Evolutionary conservation across 1,139 yeast genomes (phyloP), one percentile per base, ranked within the genome.

Genomic region (Pichia sp.): DNA sequence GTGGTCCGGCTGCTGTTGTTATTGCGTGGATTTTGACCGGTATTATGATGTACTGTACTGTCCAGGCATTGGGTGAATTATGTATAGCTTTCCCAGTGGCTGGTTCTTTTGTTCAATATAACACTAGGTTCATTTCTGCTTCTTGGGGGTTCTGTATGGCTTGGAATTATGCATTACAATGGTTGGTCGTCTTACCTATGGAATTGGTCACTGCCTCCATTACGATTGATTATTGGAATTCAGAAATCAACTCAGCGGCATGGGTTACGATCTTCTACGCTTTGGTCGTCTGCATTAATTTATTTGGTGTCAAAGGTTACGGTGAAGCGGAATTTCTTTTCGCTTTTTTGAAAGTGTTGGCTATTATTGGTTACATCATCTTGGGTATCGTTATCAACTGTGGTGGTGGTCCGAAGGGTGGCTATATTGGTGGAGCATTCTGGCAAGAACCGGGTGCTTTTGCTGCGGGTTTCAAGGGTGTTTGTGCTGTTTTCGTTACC

Each of bases 131-230:
- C 61, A 75, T 85, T 38, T 85, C 83, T 63, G 83, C 86, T 1
- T 78, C 89, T 10, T 81, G 87, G 81, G 91, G 90, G 45, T 88
- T 88, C 68, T 84, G 88, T 43, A 79, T 82, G 74, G 89, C 86
- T 49, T 80, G 84, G 80, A 84, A 84, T 69, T 85, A 84, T 67
- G 82, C 84, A 46, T 68, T 84, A 57, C 84, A 81, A 69, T 85
- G 90, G 91, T 75, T 84, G 20, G 77, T 85, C 53, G 83, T 84
- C 46, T 69, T 85, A 59, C 91, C 92, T 1, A 71, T 84, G 59
- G 92, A 86, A 67, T 74, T 85, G 61, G 88, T 84, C 58, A 91
- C 91, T 10, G 83, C 87, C 45, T 78, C 90, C 9, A 73, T 85
- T 61, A 82, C 88, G 12, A 83, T 85, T 57, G 73, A 79, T 54